Base-by-base conservation (phyloP, 805 yeast genomes). In the Saturnispora ahearnii region DNA sequence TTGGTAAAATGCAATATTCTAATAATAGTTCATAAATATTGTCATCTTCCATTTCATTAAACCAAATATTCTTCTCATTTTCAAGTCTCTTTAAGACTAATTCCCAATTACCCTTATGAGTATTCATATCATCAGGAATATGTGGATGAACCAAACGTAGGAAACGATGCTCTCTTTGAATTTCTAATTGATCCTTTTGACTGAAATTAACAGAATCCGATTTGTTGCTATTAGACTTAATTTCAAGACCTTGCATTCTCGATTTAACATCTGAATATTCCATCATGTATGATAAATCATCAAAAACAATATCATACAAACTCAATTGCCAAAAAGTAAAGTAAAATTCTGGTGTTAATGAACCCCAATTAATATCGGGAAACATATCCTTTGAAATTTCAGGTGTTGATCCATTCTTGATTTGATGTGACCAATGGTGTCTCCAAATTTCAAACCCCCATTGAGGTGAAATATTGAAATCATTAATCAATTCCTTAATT, bases 401-500 rank as follows among this genome's bases (percentile, higher is more conserved):
- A 13, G 54, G 51, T 1, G 64, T 36, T 4, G 49, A 45, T 5
- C 48, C 50, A 2, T 28, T 52, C 53, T 59, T 53, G 47, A 68
- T 52, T 32, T 51, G 50, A 42, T 64, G 29, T 56, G 55, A 64
- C 62, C 63, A 72, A 52, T 60, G 67, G 54, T 46, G 61, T 61
- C 96, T 74, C 95, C 96, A 88, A 2, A 87, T 59, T 53, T 82
- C 87, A 66, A 87, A 87, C 0, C 81, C 81, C 87, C 91, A 83
- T 18, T 73, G 72, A 0, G 77, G 63, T 3, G 78, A 70, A 8
- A 84, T 68, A 2, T 71, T 66, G 53, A 71, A 79, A 2, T 70
- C 62, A 3, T 59, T 55, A 2, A 71, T 59, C 36, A 84, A 64
- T 3, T 66, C 67, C 11, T 64, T 62, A 21, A 78, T 60, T 0